Percentiles rank a stretch among this genome's conserved stretches.
phyloP scores from a whole-genome alignment of 2,329 filamentous ascomycete species.

The Colletotrichum tropicale region DNA sequence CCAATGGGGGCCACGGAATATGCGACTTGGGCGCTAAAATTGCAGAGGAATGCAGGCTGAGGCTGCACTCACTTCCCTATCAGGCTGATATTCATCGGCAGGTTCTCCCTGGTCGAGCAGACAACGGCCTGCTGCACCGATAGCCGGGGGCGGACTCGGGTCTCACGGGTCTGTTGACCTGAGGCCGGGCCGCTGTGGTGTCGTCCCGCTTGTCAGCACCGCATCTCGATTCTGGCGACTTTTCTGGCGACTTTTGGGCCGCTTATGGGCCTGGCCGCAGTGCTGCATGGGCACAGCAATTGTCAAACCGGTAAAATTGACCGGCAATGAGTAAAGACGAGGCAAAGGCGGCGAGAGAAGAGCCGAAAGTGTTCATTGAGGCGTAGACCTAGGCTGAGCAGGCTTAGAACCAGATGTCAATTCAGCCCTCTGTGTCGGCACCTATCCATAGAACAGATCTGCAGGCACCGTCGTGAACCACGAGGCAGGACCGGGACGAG shows the following conservation, averaged over 20 bases:
- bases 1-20: conserved; percentile 15
- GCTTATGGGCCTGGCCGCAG: not conserved
- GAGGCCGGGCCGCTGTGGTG: not conserved
- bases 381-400: not conserved
- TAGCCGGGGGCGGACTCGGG: not conserved
- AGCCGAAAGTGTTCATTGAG: not conserved
- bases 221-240: not conserved
- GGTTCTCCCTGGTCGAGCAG: not conserved
- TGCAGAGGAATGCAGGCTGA: not conserved
- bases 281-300: not conserved
- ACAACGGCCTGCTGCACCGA: not conserved
- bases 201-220: not conserved
- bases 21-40: conserved; percentile 17
- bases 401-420: not conserved
- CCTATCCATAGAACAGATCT: conserved; percentile 7
- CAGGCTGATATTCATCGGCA: not conserved
- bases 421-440: conserved; percentile 7
- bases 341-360: not conserved
- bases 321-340: not conserved
- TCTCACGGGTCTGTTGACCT: not conserved
- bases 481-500: conserved; percentile 7
- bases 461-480: conserved; percentile 13
- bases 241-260: not conserved
- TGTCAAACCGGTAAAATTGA: not conserved
- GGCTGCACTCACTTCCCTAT: not conserved